phyloP scores from a whole-genome alignment of 768 basidiomycete genomes.

The Cubamyces sp. region DNA sequence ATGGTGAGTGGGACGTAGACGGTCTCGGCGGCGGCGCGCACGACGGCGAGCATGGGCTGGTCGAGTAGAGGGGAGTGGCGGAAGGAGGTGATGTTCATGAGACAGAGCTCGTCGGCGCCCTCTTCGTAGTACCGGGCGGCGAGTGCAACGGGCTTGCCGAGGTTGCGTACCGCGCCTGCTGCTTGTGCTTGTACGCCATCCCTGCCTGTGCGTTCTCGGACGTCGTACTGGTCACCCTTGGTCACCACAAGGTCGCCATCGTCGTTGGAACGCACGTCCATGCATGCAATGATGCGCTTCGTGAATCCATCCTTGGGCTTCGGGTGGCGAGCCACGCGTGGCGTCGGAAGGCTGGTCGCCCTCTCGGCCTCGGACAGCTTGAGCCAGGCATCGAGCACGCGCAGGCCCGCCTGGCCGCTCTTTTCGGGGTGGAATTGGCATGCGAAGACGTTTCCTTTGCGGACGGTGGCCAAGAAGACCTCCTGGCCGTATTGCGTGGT shows the following conservation, averaged over 20 bases:
- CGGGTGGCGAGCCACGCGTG: constrained; percentile 42
- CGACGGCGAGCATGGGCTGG: constrained; percentile 98
- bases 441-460: constrained; percentile 83
- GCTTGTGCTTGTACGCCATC: constrained; percentile 42
- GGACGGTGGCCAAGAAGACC: constrained; percentile 84
- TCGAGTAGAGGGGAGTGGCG: constrained; percentile 93
- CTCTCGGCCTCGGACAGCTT: constrained; percentile 51
- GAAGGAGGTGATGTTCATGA: constrained; percentile 99
- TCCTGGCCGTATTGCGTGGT: constrained; percentile 95
- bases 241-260: constrained; percentile 96
- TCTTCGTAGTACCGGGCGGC: constrained; percentile 82
- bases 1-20: constrained; percentile 98
- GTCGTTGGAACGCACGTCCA: constrained; percentile 98
- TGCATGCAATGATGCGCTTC: constrained; percentile 94
- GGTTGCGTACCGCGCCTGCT: constrained; percentile 87
- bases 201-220: constrained; percentile 62
- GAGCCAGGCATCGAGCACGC: constrained; percentile 82
- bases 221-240: constrained; percentile 99
- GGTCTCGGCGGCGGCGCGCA: constrained; percentile 83
- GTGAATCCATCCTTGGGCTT: constrained; percentile 70
- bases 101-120: constrained; percentile 95
- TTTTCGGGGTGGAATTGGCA: constrained; percentile 99
- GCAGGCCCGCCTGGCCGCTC: constrained; percentile 85
- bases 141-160: constrained; percentile 95
- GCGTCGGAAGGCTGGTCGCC: constrained; percentile 39